These are phyloP conservation scores for Polyplosphaeria fusca DNA, from an alignment of 495 filamentous ascomycete species.

Conservation along the genomic window DNA sequence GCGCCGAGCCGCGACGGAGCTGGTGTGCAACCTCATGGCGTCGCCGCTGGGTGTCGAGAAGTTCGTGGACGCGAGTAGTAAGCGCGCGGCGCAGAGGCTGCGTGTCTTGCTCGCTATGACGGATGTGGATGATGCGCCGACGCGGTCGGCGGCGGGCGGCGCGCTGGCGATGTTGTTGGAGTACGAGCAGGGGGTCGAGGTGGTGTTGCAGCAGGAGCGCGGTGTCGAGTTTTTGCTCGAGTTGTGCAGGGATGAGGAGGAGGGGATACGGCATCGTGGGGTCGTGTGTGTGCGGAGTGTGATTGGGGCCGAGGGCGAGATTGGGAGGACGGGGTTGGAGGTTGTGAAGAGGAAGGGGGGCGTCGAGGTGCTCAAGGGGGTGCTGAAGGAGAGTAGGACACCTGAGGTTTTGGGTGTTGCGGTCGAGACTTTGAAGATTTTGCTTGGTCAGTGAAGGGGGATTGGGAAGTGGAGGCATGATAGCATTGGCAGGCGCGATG, in stretches of 20 bases:
- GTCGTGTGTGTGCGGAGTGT: slow-evolving; percentile 71
- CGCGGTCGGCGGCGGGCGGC: slow-evolving; percentile 80
- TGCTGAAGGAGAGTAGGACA: slow-evolving; percentile 23
- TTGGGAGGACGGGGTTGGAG: slow-evolving; percentile 45
- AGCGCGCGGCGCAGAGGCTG: slow-evolving; percentile 63
- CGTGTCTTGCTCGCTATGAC: slow-evolving; percentile 82
- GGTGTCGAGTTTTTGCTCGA: slow-evolving; percentile 68
- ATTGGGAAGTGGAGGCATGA: too few species aligned
- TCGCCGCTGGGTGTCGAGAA: slow-evolving; percentile 68
- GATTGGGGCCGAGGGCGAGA: slow-evolving; percentile 50
- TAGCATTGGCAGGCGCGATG: too few species aligned
- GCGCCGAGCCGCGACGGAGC: slow-evolving; percentile 78
- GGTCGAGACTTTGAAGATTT: slow-evolving; percentile 31
- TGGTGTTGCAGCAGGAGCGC: slow-evolving; percentile 62
- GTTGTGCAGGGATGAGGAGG: slow-evolving; percentile 71
- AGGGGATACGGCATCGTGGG: slow-evolving; percentile 65
- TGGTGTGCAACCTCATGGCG: slow-evolving; percentile 88
- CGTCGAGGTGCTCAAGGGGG: slow-evolving; percentile 31
- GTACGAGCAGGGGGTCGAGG: slow-evolving; percentile 67
- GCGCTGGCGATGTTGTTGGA: slow-evolving; percentile 80
- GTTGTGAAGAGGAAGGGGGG: slow-evolving; percentile 45
- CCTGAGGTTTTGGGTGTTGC: slow-evolving; percentile 25
- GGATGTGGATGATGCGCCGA: slow-evolving; percentile 76
- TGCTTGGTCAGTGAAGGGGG: slow-evolving; percentile 13
- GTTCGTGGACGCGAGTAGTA: slow-evolving; percentile 66